Percentiles rank a stretch among this genome's conserved stretches.
Evolutionary conservation across 1,139 yeast genomes (phyloP).

Genomic region (Pichia sp.): DNA sequence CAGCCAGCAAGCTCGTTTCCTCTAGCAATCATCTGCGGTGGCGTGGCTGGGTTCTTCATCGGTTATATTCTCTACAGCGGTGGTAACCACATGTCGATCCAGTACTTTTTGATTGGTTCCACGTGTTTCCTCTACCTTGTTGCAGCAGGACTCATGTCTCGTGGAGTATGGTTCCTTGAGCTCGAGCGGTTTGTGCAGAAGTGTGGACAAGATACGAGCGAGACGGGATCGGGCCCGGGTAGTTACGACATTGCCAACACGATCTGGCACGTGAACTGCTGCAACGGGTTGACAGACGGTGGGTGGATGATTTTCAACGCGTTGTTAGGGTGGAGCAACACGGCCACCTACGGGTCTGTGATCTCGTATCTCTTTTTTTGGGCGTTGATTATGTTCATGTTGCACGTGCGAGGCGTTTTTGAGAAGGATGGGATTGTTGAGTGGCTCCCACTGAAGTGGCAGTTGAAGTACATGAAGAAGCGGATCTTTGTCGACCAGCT

Average conservation of each 20-base stretch:
- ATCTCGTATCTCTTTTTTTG: conserved; percentile 72
- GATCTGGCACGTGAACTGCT: conserved; percentile 96
- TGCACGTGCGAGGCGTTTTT: conserved; percentile 50
- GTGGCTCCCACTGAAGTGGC: conserved; percentile 56
- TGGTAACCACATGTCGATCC: conserved; percentile 74
- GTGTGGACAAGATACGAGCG: conserved; percentile 85
- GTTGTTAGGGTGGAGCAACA: conserved; percentile 90
- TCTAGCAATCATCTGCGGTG: conserved; percentile 71
- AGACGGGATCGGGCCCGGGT: conserved; percentile 91
- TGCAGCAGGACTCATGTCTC: conserved; percentile 84
- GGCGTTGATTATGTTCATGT: conserved; percentile 54
- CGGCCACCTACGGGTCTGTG: conserved; percentile 94
- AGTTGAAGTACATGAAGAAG: conserved; percentile 51
- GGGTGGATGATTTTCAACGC: conserved; percentile 96
- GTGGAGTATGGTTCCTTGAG: conserved; percentile 89
- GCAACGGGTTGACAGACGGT: conserved; percentile 85
- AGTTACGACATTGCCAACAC: conserved; percentile 76
- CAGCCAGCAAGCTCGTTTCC: conserved; percentile 79
- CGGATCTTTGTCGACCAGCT: conserved; percentile 33
- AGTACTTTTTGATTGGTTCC: conserved; percentile 73
- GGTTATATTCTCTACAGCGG: conserved; percentile 72
- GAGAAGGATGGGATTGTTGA: conserved; percentile 65
- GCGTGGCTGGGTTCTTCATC: conserved; percentile 58
- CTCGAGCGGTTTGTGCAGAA: conserved; percentile 58
- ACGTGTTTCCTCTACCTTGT: conserved; percentile 84